Base-by-base conservation (phyloP, 2,329 filamentous ascomycete genomes). In the Endocalyx cinctus region DNA sequence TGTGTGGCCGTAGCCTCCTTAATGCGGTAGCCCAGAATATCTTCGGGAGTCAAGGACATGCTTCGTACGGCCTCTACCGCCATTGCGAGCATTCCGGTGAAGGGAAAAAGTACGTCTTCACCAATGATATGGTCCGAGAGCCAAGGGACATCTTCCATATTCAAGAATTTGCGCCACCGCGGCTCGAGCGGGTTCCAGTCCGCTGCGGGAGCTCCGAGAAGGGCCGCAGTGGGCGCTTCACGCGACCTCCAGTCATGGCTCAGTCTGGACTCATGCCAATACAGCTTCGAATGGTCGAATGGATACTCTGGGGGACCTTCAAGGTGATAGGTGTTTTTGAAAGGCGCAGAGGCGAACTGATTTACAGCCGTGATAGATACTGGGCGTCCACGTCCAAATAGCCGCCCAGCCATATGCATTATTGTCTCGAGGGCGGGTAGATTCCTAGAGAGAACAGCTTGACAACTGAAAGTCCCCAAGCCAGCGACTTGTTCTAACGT, bases 41-140 rank as follows among this genome's bases (percentile, higher is more conserved):
- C 8, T 8, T 23, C 20, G 20, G 8, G 8, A n/a, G n/a, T n/a
- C 8, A 8, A 8, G 20, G 20, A 23, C 20, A 23, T 23, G 8
- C n/a, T 8, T n/a, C n/a, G 8, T n/a, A n/a, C n/a, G 20, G 20
- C 38, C 18, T 37, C 38, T 8, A 34, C 22, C 6, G 33, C 38
- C 34, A 60, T 47, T 6, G 56, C 52, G 3, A 54, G 43, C 16
- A 47, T 43, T 22, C 59, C 61, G 6, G 52, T 48, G 10, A 55
- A 57, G 38, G 63, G 55, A 33, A 55, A 61, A 44, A 64, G 58
- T 33, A 58, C 58, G 25, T 64, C 55, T 45, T 55, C 64, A 34
- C 65, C 57, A 60, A 65, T 63, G 27, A 49, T 37, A 48, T 66
- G 65, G 38, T 42, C 33, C 18, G 33, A 19, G 13, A 39, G 18